A percentile compares a stretch with the other conserved stretches of the same genome.
phyloP scores from a whole-genome alignment of 2,329 filamentous ascomycete species.

The Fusarium buxicola region DNA sequence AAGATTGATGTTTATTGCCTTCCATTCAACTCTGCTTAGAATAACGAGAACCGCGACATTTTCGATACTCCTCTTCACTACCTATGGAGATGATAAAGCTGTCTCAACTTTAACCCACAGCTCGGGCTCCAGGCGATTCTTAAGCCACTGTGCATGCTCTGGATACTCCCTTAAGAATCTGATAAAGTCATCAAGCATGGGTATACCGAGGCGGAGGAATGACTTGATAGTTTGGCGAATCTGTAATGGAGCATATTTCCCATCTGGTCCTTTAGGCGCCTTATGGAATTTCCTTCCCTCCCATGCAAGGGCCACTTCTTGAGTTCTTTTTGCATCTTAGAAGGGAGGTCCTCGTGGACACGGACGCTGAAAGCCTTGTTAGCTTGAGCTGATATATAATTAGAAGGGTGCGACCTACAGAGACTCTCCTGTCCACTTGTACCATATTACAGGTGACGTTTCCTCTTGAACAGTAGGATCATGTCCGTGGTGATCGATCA shows the following conservation, averaged over 20 bases:
- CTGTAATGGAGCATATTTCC: constrained; percentile 16
- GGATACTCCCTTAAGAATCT: constrained; percentile 23
- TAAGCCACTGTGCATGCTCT: constrained; percentile 26
- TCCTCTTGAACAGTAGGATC: constrained; percentile 18
- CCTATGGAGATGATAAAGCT: constrained; percentile 3
- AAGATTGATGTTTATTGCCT: not conserved
- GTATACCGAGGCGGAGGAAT: constrained; percentile 3
- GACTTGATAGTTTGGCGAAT: constrained; percentile 12
- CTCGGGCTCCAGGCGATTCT: not conserved
- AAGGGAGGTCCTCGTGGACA: constrained; percentile 11
- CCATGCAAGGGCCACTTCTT: constrained; percentile 31
- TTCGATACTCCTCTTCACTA: not conserved
- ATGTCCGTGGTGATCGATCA: constrained; percentile 31
- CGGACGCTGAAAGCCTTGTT: constrained; percentile 7
- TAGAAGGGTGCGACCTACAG: constrained; percentile 16
- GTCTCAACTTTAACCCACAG: constrained; percentile 9
- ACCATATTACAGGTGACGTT: constrained; percentile 23
- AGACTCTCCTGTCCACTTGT: constrained; percentile 32
- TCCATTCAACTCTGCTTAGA: not conserved
- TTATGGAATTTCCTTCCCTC: constrained; percentile 19
- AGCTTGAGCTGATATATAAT: constrained; percentile 4
- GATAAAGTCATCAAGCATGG: not conserved
- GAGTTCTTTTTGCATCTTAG: constrained; percentile 17
- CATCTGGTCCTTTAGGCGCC: constrained; percentile 8
- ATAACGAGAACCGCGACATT: not conserved